A percentile compares a stretch with the other conserved stretches of the same genome.
Evolutionary conservation across 2,329 filamentous ascomycete species (phyloP).

Genomic region (Drechslerella stenobrocha): DNA sequence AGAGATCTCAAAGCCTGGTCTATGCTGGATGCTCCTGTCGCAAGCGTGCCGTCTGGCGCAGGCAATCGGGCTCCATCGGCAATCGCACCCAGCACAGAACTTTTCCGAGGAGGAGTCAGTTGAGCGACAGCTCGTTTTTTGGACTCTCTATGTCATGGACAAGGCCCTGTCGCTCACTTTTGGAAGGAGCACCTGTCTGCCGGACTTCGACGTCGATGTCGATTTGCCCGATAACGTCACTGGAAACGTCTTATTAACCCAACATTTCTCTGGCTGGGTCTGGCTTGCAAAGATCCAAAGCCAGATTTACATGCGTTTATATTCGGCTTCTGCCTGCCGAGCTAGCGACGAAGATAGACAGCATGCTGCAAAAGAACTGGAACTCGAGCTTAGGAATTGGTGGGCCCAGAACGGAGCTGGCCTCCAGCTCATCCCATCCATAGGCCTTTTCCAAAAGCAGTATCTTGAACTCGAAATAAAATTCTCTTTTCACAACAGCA

Average conservation of each 20-base stretch:
- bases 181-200: constrained; percentile 64
- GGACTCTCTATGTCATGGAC: constrained; percentile 65
- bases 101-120: constrained; percentile 51
- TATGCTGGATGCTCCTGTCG: constrained; percentile 67
- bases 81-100: constrained; percentile 55
- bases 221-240: constrained; percentile 56
- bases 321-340: constrained; percentile 58
- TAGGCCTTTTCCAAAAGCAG: constrained; percentile 53
- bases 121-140: constrained; percentile 60
- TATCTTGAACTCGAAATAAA: constrained; percentile 53
- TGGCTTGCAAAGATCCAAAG: constrained; percentile 63
- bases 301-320: constrained; percentile 64
- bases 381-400: constrained; percentile 50
- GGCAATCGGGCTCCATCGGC: constrained; percentile 65
- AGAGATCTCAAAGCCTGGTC: constrained; percentile 65
- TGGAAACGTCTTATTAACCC: constrained; percentile 57
- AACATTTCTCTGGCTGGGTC: constrained; percentile 63
- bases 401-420: constrained; percentile 51
- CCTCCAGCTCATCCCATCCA: constrained; percentile 36
- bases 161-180: constrained; percentile 64
- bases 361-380: constrained; percentile 54
- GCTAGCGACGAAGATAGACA: constrained; percentile 56
- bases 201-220: constrained; percentile 65
- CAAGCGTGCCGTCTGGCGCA: constrained; percentile 66
- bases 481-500: constrained; percentile 48